phyloP scores from a whole-genome alignment of 805 yeast genomes.

The Alloascoidea hylecoeti region DNA sequence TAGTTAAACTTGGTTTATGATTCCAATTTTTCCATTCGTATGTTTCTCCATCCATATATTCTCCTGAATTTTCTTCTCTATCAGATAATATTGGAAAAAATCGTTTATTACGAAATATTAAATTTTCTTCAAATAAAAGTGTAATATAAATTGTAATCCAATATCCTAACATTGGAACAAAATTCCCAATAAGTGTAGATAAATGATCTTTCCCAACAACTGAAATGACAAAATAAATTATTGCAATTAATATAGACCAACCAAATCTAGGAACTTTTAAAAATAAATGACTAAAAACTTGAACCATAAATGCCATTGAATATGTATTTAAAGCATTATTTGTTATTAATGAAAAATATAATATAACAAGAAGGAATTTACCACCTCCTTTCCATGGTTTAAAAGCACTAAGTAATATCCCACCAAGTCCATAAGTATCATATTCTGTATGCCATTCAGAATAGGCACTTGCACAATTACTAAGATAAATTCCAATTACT shows the following conservation, averaged over 20 bases:
- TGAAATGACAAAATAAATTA: conserved; percentile 44
- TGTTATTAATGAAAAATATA: conserved; percentile 53
- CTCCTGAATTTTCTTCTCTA: background rate
- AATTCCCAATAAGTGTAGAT: conserved; percentile 51
- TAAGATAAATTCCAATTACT: conserved; percentile 39
- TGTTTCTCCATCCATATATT: conserved; percentile 19
- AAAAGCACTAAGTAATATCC: conserved; percentile 43
- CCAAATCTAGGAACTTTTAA: conserved; percentile 58
- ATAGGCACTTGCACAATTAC: conserved; percentile 35
- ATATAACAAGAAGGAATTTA: conserved; percentile 44
- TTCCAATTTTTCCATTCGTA: conserved; percentile 75
- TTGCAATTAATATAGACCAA: conserved; percentile 46
- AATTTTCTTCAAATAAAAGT: conserved; percentile 49
- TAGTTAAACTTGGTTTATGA: conserved; percentile 40
- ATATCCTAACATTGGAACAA: conserved; percentile 71
- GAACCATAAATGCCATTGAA: conserved; percentile 57
- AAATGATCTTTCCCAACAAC: conserved; percentile 59
- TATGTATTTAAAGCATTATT: conserved; percentile 62
- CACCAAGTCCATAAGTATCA: conserved; percentile 46
- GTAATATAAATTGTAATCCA: conserved; percentile 66
- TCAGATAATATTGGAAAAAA: conserved; percentile 14
- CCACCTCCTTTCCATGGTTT: conserved; percentile 57
- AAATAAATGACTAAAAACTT: conserved; percentile 32
- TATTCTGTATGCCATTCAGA: conserved; percentile 37
- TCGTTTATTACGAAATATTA: conserved; percentile 38